Evolutionary conservation across 257 asterid genomes (phyloP).

Genomic region (Anisodus acutangulus): DNA sequence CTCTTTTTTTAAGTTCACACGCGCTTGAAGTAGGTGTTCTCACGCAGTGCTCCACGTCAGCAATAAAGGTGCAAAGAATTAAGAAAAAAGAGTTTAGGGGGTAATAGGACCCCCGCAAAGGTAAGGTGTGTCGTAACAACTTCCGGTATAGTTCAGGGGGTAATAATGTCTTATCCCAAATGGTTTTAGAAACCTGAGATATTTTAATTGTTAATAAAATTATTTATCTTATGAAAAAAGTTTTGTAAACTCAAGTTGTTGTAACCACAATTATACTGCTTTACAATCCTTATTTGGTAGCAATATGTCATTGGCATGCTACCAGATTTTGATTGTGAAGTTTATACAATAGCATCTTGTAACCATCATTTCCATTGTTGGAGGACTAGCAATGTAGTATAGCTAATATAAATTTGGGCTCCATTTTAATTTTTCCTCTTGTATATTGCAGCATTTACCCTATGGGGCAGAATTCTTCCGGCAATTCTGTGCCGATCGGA

Average conservation of each 20-base stretch:
- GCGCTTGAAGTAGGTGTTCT: no score
- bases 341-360: not conserved
- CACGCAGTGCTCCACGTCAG: no score
- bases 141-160: no score
- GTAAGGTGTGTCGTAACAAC: no score
- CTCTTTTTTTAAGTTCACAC: no score
- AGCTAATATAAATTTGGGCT: not conserved
- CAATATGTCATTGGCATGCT: not conserved
- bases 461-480: conserved; percentile 50
- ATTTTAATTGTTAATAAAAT: not conserved
- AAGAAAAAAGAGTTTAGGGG: no score
- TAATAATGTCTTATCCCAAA: not conserved
- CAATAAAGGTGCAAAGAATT: no score
- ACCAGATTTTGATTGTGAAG: not conserved
- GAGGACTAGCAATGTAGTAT: not conserved
- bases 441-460: conserved; percentile 54
- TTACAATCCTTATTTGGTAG: not conserved
- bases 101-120: no score
- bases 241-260: not conserved
- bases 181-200: not conserved
- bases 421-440: not conserved
- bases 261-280: not conserved
- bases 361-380: not conserved
- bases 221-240: not conserved
- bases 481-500: conserved; percentile 50